These are phyloP conservation scores for Linaria vulgaris DNA, from an alignment of 257 asterid genomes.

Conservation along the genomic window DNA sequence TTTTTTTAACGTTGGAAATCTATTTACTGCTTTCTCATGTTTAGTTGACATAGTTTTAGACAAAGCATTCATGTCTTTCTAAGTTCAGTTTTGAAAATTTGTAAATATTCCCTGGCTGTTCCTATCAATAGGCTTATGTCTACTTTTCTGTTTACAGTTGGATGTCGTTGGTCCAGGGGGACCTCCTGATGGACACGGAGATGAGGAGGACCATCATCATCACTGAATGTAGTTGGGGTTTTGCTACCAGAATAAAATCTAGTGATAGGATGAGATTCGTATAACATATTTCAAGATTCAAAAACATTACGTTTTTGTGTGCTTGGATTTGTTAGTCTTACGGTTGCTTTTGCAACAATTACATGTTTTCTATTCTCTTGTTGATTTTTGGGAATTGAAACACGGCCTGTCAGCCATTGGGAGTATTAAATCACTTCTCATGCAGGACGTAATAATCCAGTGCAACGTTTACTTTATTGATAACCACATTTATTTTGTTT, in stretches of 20 bases:
- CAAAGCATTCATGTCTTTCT: background rate
- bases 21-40: no score
- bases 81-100: background rate
- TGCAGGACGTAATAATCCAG: slow-evolving; percentile 45
- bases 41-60: no score
- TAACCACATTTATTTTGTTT: slow-evolving; percentile 17
- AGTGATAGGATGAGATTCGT: slow-evolving; percentile 38
- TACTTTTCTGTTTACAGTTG: slow-evolving; percentile 44
- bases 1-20: no score
- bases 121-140: slow-evolving; percentile 7
- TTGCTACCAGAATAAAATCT: slow-evolving; percentile 50
- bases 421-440: slow-evolving; percentile 32
- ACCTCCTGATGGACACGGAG: slow-evolving; percentile 76
- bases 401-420: slow-evolving; percentile 31
- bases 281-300: slow-evolving; percentile 39
- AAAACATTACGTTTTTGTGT: slow-evolving; percentile 35
- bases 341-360: slow-evolving; percentile 43
- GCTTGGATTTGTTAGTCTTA: slow-evolving; percentile 29
- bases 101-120: background rate
- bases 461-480: slow-evolving; percentile 25
- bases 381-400: slow-evolving; percentile 23
- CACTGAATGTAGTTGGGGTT: slow-evolving; percentile 45
- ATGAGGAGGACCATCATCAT: slow-evolving; percentile 49
- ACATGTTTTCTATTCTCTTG: slow-evolving; percentile 29
- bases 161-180: slow-evolving; percentile 91